These are phyloP conservation scores for Bryoerythrophyllum caledonicum DNA, from an alignment of 225 moss, liverwort and hornwort genomes.

Conservation along the genomic window DNA sequence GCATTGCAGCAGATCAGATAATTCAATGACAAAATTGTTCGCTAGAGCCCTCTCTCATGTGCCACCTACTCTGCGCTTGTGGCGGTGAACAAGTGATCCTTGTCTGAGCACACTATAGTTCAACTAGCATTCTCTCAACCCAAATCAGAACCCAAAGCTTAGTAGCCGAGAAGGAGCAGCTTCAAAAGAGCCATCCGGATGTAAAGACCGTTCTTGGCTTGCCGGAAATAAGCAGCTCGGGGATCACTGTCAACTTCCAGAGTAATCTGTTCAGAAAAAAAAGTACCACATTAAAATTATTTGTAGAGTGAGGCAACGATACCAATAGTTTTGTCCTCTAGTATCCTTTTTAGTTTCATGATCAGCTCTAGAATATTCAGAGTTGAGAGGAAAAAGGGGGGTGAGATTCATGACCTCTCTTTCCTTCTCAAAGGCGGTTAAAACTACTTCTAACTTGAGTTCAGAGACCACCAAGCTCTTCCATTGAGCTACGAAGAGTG, in stretches of 20 bases:
- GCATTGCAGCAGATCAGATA: neutral
- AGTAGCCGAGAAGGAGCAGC: constrained; percentile 79
- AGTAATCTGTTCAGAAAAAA: constrained; percentile 62
- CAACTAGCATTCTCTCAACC: constrained; percentile 24
- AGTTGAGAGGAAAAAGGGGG: no score
- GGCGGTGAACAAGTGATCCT: constrained; percentile 9
- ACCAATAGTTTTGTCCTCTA: no score
- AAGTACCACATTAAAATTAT: constrained; percentile 14
- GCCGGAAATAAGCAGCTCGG: constrained; percentile 94
- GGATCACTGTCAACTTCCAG: constrained; percentile 90
- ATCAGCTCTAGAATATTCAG: no score
- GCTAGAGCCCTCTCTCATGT: constrained; percentile 19
- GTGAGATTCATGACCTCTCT: no score
- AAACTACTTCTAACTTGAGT: no score
- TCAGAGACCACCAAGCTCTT: no score
- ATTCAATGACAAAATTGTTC: constrained; percentile 25
- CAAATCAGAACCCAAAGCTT: constrained; percentile 2
- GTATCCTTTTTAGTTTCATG: no score
- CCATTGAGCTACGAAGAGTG: no score
- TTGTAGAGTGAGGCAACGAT: no score
- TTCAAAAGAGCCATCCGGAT: constrained; percentile 95
- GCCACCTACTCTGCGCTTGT: constrained; percentile 8
- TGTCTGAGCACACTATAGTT: constrained; percentile 15
- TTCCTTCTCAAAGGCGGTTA: no score
- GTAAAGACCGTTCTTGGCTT: constrained; percentile 94